Evolutionary conservation across 1,284 basidiomycete species (phyloP).

Genomic region (Entoloma clypeatum): DNA sequence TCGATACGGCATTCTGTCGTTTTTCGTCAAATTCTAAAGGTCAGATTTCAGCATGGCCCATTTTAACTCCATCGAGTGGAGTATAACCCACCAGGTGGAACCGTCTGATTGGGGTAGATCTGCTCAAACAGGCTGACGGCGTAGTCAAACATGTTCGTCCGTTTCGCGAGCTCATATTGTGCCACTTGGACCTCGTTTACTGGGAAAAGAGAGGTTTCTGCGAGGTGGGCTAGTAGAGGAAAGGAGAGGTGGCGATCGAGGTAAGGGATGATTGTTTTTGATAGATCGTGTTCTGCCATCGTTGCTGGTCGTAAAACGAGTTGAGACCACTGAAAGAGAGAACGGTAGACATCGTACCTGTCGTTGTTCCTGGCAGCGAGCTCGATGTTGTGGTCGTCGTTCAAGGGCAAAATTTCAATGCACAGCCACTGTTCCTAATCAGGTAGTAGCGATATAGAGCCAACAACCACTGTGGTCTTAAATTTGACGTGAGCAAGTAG

Average conservation of each 20-base stretch:
- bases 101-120: slow-evolving; percentile 65
- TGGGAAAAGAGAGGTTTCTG: slow-evolving; percentile 69
- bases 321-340: too few species aligned
- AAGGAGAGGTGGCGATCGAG: slow-evolving; percentile 94
- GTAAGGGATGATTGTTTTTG: slow-evolving; percentile 89
- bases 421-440: too few species aligned
- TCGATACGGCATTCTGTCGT: slow-evolving; percentile 77
- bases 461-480: too few species aligned
- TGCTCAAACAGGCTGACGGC: slow-evolving; percentile 77
- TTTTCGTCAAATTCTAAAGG: slow-evolving; percentile 75
- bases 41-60: neutral
- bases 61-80: neutral
- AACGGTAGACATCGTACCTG: too few species aligned
- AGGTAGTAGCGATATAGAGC: too few species aligned
- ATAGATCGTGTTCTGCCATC: slow-evolving; percentile 88
- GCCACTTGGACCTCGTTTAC: slow-evolving; percentile 75
- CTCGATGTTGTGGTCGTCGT: too few species aligned
- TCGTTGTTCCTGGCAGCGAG: too few species aligned
- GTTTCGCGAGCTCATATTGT: slow-evolving; percentile 96
- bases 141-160: slow-evolving; percentile 96
- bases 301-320: too few species aligned
- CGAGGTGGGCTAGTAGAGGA: slow-evolving; percentile 86
- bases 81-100: slow-evolving; percentile 55
- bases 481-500: too few species aligned
- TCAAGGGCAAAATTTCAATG: too few species aligned